Base-by-base conservation (phyloP, 345 rosid genomes). In the Moringa oleifera region DNA sequence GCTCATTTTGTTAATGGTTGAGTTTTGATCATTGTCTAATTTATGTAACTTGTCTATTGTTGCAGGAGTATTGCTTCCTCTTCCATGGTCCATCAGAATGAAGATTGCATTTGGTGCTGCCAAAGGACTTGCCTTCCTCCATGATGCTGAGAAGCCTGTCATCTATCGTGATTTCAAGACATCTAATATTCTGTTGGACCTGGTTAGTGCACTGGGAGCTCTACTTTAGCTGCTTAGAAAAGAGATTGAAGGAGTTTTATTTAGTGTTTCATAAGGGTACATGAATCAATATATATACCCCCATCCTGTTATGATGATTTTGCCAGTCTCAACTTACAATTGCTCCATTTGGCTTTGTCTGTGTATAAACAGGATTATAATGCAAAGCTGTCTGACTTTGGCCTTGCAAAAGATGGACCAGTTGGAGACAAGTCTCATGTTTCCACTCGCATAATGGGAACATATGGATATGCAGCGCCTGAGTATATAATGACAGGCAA, bases 391-490 rank as follows among this genome's bases (percentile, higher is more conserved):
- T 93, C 98, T 0, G 98, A 93, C 67, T 93, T 93, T 41, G 98
- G 98, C 25, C 86, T 93, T 12, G 98, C 98, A 4, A 93, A 93
- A 81, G 98, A 90, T 67, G 98, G 98, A 60, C 98, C 98, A 0
- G 94, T 79, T 58, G 98, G 96, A 68, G 98, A 93, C 76, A 90
- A 93, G 72, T 88, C 98, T 0, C 97, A 93, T 58, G 98, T 93
- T 69, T 90, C 98, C 20, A 93, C 98, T 15, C 96, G 98, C n/a
- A 80, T 93, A 69, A 93, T 93, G 98, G 98, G 98, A 51, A 93
- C 98, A 18, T 90, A 93, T n/a, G 98, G 98, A 15, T 93, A 93
- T 66, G 98, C 98, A 25, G 98, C 98, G 24, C 97, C 98, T 0
- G 98, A 90, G 68, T 93, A 93, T 75, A 86, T 93, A 71, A 90